Base-by-base conservation (phyloP, 345 rosid genomes). In the Melaleuca quinquenervia region DNA sequence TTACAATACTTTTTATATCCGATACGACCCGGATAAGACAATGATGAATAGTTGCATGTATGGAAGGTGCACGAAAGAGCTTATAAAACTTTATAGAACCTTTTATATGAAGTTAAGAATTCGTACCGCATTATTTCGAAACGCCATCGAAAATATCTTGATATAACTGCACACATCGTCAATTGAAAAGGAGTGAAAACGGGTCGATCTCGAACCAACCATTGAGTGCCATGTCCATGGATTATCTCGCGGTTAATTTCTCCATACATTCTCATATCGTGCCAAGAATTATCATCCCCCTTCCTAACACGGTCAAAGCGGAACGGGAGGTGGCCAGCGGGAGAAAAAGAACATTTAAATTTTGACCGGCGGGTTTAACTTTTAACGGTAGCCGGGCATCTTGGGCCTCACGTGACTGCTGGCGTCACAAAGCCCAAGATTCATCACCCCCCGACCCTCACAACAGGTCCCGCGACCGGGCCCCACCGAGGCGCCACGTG, bases 371-470 rank as follows among this genome's bases (percentile, higher is more conserved):
- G 8, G 11, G 76, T 62, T 8, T 8, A 62, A 62, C 76, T 29
- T 29, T 62, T 8, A 62, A 62, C 76, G 3, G 50, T 87, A 74
- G 87, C 95, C 96, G 96, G 95, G 95, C 89, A 93, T 93, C 96
- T 92, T 93, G 97, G 94, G 93, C 88, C 91, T 93, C 98, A 95
- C 96, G 95, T 96, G 97, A 92, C 89, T 85, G 84, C 88, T 62
- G 58, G 89, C 78, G 20, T 32, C 83, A 22, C 86, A 88, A 91
- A 45, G 83, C 86, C 41, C 82, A 85, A 94, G 88, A 93, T 88
- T 84, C 78, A 56, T 82, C 82, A 44, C 87, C 82, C 90, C 91
- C 87, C 90, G 90, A 82, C 88, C 91, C 91, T 89, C 93, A 85
- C 53, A 84, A 8, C 62, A 48, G 60, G 22, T 21, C 22, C 11